Evolutionary conservation across 176 grass and related monocot genomes (phyloP).

Genomic region (Neostapfia colusana): DNA sequence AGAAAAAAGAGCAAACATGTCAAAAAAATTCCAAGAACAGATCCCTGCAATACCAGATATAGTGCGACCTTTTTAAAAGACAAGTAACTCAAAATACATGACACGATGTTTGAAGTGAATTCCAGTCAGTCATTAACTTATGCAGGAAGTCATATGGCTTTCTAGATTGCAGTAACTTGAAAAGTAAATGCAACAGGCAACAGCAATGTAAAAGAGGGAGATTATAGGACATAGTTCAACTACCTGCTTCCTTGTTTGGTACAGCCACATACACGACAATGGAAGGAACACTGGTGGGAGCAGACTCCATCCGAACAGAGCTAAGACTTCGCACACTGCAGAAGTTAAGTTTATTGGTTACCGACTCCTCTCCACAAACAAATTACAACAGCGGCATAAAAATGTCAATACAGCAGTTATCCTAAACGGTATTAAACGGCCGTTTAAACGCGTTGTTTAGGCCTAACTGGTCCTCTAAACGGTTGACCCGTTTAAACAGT

Average conservation of each 20-base stretch:
- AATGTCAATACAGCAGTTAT: too few relatives aligned
- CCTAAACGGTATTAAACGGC: too few relatives aligned
- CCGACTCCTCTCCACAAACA: not conserved
- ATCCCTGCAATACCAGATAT: not conserved
- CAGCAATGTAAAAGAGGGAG: not conserved
- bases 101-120: not conserved
- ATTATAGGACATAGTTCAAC: not conserved
- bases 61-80: not conserved
- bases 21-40: not conserved
- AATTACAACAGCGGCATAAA: not conserved
- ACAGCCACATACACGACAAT: constrained; percentile 97
- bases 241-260: constrained; percentile 84
- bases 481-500: too few relatives aligned
- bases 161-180: not conserved
- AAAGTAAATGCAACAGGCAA: not conserved
- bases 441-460: too few relatives aligned
- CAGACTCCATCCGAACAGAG: constrained; percentile 63
- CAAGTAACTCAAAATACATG: not conserved
- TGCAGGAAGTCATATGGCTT: not conserved
- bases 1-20: not conserved
- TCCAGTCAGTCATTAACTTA: not conserved
- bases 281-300: constrained; percentile 64
- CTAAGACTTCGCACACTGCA: constrained; percentile 50
- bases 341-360: not conserved
- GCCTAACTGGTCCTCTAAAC: too few relatives aligned